Evolutionary conservation across 306 rosid species (phyloP).

Genomic region (Senna siamea): DNA sequence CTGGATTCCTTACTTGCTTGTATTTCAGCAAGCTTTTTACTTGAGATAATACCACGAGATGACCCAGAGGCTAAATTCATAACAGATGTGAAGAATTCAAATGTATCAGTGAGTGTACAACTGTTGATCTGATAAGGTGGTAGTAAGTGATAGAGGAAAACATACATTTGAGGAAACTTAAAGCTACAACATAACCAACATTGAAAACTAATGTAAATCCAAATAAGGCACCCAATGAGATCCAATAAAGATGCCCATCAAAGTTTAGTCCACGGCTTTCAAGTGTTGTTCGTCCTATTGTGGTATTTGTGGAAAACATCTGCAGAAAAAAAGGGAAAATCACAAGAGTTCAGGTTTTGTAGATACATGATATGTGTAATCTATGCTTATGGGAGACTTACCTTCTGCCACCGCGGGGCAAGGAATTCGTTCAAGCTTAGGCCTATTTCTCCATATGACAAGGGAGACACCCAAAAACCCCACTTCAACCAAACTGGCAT

Average conservation of each 20-base stretch:
- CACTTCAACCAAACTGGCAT: conserved; percentile 5
- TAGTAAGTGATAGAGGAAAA: not conserved
- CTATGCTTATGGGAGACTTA: not conserved
- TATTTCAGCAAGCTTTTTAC: not conserved
- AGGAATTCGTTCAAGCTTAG: not conserved
- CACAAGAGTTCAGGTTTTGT: not conserved
- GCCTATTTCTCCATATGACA: not conserved
- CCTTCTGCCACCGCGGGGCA: not conserved
- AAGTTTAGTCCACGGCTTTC: not conserved
- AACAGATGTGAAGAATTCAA: not conserved
- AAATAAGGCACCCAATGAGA: not conserved
- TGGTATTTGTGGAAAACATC: not conserved
- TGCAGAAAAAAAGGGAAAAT: not conserved
- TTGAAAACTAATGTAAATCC: not conserved
- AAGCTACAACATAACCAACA: not conserved
- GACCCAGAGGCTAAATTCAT: not conserved
- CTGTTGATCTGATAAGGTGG: not conserved
- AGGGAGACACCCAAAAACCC: not conserved
- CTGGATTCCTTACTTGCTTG: not conserved
- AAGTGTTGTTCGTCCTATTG: not conserved
- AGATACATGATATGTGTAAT: not conserved
- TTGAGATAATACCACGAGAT: not conserved
- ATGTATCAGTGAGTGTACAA: not conserved
- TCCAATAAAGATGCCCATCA: not conserved
- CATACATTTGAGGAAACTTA: not conserved